Conservation (phyloP, 202 grass and related monocot genomes). For the Carex arenaria region DNA sequence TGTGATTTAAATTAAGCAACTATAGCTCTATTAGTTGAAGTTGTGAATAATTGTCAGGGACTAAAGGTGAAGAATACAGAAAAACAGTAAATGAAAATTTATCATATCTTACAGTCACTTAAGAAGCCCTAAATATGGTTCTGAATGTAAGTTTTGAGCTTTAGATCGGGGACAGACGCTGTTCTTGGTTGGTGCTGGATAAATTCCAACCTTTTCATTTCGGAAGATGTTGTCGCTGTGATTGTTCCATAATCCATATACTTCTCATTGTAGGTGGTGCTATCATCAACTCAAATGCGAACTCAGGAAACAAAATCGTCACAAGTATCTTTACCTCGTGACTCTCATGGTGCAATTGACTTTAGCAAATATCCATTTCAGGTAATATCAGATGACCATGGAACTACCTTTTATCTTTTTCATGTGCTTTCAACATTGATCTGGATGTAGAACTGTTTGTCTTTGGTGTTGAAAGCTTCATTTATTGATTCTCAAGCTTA, state of each 20-base stretch:
- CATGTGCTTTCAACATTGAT: slow-evolving; percentile 9
- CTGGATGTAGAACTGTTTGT: slow-evolving; percentile 8
- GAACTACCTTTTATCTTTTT: slow-evolving; percentile 18
- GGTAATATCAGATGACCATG: slow-evolving; percentile 44
- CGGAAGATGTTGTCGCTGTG: background rate
- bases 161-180: background rate
- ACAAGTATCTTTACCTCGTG: slow-evolving; percentile 71
- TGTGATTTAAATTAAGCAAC: background rate
- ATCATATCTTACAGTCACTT: background rate
- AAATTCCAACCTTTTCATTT: background rate
- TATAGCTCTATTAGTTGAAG: background rate
- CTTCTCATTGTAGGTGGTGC: slow-evolving; percentile 53
- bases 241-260: slow-evolving; percentile 1
- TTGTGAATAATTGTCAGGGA: background rate
- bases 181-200: background rate
- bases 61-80: background rate
- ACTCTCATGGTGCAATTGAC: slow-evolving; percentile 76
- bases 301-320: slow-evolving; percentile 64
- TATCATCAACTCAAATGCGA: slow-evolving; percentile 80
- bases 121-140: background rate
- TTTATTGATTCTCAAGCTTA: slow-evolving; percentile 11
- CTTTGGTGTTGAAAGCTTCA: slow-evolving; percentile 2
- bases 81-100: background rate
- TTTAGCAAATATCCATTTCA: slow-evolving; percentile 93
- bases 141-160: background rate